Conservation (phyloP, 306 rosid genomes). For the Rosa rugosa region DNA sequence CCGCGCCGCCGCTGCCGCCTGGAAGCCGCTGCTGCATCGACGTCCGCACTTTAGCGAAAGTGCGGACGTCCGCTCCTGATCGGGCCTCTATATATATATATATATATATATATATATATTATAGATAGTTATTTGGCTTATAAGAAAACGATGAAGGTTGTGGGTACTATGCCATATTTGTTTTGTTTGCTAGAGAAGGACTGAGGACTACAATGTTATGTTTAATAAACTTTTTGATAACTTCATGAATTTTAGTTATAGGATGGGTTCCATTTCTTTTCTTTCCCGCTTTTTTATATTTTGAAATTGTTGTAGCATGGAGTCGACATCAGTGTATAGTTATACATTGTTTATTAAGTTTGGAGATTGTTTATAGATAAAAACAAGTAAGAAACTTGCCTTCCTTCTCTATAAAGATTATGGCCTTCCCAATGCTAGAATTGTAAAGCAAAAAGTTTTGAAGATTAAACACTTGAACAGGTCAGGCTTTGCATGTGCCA, state of each 20-base stretch:
- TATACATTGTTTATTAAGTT: not conserved
- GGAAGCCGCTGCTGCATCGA: too few relatives aligned
- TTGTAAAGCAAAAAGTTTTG: not conserved
- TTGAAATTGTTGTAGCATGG: not conserved
- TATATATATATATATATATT: not conserved
- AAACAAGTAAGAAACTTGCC: not conserved
- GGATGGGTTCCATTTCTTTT: not conserved
- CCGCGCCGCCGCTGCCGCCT: too few relatives aligned
- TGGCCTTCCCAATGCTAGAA: not conserved
- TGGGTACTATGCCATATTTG: not conserved
- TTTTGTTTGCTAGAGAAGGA: not conserved
- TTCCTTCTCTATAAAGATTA: not conserved
- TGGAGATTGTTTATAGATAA: not conserved
- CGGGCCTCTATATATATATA: not conserved
- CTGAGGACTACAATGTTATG: not conserved
- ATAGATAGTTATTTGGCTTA: not conserved
- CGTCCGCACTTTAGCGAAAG: too few relatives aligned
- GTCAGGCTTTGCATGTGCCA: not conserved
- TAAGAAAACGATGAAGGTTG: not conserved
- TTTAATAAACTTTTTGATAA: not conserved
- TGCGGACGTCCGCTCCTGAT: too few relatives aligned
- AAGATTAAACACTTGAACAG: not conserved
- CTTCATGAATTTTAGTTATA: not conserved
- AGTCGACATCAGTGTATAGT: not conserved
- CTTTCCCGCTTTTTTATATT: not conserved